A percentile compares a stretch with the other conserved stretches of the same genome.
Conservation (phyloP, 768 basidiomycete species). For the Hygrocybe coccinea region DNA sequence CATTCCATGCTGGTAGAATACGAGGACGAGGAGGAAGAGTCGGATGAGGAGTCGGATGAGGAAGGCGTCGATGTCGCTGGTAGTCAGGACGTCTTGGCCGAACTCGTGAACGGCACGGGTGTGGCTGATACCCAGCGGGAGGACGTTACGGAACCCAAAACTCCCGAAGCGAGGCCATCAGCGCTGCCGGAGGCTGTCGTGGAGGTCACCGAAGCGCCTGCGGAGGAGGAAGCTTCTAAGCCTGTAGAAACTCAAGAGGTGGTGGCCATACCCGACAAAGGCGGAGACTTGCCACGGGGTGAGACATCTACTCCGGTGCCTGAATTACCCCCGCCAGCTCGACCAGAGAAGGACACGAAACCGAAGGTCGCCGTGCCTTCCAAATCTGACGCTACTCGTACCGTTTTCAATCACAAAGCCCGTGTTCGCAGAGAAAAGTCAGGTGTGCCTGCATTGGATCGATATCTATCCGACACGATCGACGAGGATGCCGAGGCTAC, state of each 20-base stretch:
- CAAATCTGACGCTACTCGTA: slow-evolving; percentile 23
- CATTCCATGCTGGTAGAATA: slow-evolving; percentile 75
- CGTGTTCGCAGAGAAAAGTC: slow-evolving; percentile 72
- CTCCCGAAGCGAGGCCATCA: slow-evolving; percentile 61
- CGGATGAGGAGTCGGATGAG: slow-evolving; percentile 36
- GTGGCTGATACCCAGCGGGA: slow-evolving; percentile 27
- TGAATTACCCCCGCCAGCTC: not conserved
- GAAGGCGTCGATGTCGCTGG: slow-evolving; percentile 32
- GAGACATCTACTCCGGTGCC: not conserved
- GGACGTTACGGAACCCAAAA: slow-evolving; percentile 59
- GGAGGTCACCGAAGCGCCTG: slow-evolving; percentile 24
- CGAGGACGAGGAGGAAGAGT: slow-evolving; percentile 56
- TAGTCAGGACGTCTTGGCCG: slow-evolving; percentile 29
- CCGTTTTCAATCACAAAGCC: slow-evolving; percentile 16
- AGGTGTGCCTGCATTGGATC: slow-evolving; percentile 75
- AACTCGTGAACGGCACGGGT: slow-evolving; percentile 35
- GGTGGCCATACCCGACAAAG: not conserved
- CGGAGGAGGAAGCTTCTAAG: not conserved
- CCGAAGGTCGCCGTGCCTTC: slow-evolving; percentile 23
- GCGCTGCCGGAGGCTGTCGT: slow-evolving; percentile 25
- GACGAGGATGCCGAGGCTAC: slow-evolving; percentile 45
- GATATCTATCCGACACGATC: slow-evolving; percentile 54
- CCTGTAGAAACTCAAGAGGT: not conserved
- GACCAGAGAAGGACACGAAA: slow-evolving; percentile 28
- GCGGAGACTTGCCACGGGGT: not conserved